Evolutionary conservation across 768 basidiomycete species (phyloP), one percentile per base, ranked within the genome.

Genomic region (Tylopilus rubrobrunneus): DNA sequence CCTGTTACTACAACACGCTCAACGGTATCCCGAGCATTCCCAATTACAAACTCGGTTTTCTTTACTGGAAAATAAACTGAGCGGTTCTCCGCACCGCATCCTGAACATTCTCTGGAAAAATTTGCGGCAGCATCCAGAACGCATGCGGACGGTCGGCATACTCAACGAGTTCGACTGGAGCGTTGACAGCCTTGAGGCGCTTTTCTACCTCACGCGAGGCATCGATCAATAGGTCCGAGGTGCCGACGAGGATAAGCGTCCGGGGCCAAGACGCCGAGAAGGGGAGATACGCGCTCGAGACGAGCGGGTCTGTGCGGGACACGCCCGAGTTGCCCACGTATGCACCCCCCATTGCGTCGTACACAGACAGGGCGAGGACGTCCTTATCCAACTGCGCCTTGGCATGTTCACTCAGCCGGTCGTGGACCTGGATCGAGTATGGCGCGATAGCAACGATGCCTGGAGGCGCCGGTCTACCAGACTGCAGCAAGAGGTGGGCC

Each of bases 181-280:
- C 42, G 5, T 36, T 31, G 1, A 33, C 8, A 2, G 50, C 48
- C 5, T 9, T 3, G 4, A 67, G 48, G 1, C 52, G 49, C 17
- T 19, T 49, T 9, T 39, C 45, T 21, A 67, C 7, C 25, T 55
- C 57, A 9, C 57, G 54, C 4, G 59, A 55, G 7, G 17, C 43
- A 5, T 58, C 55, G 2, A 59, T 43, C 27, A 62, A 7, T 7
- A 4, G 10, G 53, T 69, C 67, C 3, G 41, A 49, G 12, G 45
- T 33, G 19, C 67, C 62, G 1, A 67, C 51, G 10, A 67, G 15
- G 43, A 65, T 55, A 27, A 65, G 37, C 5, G 62, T 69, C 53
- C 37, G 56, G 8, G 61, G 67, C 66, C 62, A 67, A 29, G 55
- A 23, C 4, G 21, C 11, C 4, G 48, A 21, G 21, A 67, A 60